Base-by-base conservation (phyloP, 768 basidiomycete species). In the Tricholomella constricta region DNA sequence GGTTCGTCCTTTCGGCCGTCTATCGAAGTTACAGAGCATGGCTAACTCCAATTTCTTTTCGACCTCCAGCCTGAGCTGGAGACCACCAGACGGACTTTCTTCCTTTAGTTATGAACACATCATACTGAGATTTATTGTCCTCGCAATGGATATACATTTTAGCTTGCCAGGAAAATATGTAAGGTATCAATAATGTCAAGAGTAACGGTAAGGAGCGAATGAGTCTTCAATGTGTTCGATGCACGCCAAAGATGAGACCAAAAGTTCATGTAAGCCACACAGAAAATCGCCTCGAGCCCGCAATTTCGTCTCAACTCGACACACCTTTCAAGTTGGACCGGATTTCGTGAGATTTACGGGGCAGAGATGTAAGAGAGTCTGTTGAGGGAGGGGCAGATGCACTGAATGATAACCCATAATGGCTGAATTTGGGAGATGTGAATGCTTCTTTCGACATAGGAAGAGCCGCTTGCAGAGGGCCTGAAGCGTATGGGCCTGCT, bases 41-140 rank as follows among this genome's bases (percentile, higher is more conserved):
- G 19, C 51, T 55, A 48, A 64, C 40, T 32, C 20, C 51, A 48
- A 17, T 45, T 51, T 27, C 2, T 10, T 10, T 9, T 38, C 27
- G 10, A 8, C 17, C 22, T 26, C 11, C 64, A 97, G 95, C 88
- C 96, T n/a, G 89, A 94, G 73, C 77, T 98, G 65, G 94, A 98
- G 72, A 89, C 91, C 3, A 88, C 88, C 10, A 83, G 94, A 69
- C 79, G 84, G 63, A 96, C 92, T 14, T 97, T 97, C 74, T 97
- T 96, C 76, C 71, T 97, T 62, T 97, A 71, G 70, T 17, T 26
- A 10, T 14, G n/a, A n/a, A 4, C n/a, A 8, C 25, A 9, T 42
- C 15, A 11, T 42, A 2, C 1, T 25, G 7, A 25, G 23, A 43
- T 43, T 27, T 27, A 27, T 43, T 27, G 42, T 42, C 25, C 14